Percentiles rank a stretch among this genome's conserved stretches.
phyloP scores from a whole-genome alignment of 345 rosid species.

The Limnanthes douglasii region DNA sequence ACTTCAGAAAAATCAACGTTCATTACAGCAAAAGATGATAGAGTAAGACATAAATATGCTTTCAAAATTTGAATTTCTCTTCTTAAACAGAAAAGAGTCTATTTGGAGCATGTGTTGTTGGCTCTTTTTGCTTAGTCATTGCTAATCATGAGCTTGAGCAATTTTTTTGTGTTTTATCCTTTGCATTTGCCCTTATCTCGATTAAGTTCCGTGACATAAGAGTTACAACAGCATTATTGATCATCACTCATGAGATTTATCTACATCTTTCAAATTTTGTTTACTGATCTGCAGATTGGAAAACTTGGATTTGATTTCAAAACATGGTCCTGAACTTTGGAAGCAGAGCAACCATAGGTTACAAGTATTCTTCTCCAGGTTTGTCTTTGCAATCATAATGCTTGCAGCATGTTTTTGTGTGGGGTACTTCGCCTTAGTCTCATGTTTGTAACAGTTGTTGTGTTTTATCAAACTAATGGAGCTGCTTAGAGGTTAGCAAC shows the following conservation, averaged over 20 bases:
- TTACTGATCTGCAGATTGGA: slow-evolving; percentile 53
- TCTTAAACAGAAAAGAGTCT: too few species aligned
- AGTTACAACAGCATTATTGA: too few species aligned
- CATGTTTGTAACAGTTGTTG: too few species aligned
- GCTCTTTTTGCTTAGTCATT: not conserved
- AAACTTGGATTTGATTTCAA: slow-evolving; percentile 78
- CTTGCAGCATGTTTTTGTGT: not conserved
- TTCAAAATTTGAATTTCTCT: not conserved
- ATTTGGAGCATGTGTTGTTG: not conserved
- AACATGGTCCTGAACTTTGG: slow-evolving; percentile 79
- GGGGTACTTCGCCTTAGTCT: not conserved
- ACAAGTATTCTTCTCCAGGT: slow-evolving; percentile 70
- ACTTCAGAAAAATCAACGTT: slow-evolving; percentile 69
- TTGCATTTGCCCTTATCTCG: not conserved
- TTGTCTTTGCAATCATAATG: slow-evolving; percentile 2
- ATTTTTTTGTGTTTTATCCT: not conserved
- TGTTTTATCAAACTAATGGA: too few species aligned
- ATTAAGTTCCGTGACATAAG: too few species aligned
- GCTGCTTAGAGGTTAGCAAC: too few species aligned
- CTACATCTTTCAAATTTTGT: slow-evolving; percentile 1
- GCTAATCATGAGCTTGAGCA: too few species aligned
- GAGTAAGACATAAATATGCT: slow-evolving; percentile 32
- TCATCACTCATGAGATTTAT: too few species aligned
- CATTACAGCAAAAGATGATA: slow-evolving; percentile 60
- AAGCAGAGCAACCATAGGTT: slow-evolving; percentile 51